Conservation (phyloP, 2,329 filamentous ascomycete species). For the Botrytis elliptica region DNA sequence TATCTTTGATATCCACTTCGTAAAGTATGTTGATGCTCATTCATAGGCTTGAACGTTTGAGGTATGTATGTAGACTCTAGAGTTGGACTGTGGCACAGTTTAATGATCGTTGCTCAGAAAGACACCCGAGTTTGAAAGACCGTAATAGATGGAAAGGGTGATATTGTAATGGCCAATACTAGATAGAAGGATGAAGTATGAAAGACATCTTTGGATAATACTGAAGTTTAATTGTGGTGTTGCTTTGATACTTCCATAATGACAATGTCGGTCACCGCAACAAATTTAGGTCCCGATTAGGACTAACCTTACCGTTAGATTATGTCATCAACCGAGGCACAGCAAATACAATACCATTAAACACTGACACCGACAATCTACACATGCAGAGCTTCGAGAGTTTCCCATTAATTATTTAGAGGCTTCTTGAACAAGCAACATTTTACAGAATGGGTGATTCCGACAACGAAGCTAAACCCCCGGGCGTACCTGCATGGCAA, state of each 20-base stretch:
- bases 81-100: slow-evolving; percentile 14
- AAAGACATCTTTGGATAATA: not conserved
- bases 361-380: slow-evolving; percentile 17
- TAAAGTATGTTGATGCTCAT: slow-evolving; percentile 4
- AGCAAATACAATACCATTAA: not conserved
- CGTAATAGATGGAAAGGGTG: not conserved
- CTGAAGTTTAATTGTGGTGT: not conserved
- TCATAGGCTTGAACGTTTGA: not conserved
- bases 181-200: not conserved
- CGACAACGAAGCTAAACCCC: slow-evolving; percentile 27
- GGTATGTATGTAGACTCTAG: slow-evolving; percentile 14
- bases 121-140: not conserved
- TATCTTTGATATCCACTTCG: slow-evolving; percentile 10
- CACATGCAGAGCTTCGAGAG: not conserved
- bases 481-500: slow-evolving; percentile 35
- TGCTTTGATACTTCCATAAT: slow-evolving; percentile 11
- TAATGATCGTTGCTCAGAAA: not conserved
- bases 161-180: not conserved
- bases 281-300: slow-evolving; percentile 2
- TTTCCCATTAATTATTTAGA: not conserved
- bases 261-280: not conserved
- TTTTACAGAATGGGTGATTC: slow-evolving; percentile 35
- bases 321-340: slow-evolving; percentile 29
- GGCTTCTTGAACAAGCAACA: slow-evolving; percentile 10
- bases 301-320: not conserved